Percentiles rank a stretch among this genome's conserved stretches.
Conservation (phyloP, 2,329 filamentous ascomycete genomes). For the Paecilomyces sp. region DNA sequence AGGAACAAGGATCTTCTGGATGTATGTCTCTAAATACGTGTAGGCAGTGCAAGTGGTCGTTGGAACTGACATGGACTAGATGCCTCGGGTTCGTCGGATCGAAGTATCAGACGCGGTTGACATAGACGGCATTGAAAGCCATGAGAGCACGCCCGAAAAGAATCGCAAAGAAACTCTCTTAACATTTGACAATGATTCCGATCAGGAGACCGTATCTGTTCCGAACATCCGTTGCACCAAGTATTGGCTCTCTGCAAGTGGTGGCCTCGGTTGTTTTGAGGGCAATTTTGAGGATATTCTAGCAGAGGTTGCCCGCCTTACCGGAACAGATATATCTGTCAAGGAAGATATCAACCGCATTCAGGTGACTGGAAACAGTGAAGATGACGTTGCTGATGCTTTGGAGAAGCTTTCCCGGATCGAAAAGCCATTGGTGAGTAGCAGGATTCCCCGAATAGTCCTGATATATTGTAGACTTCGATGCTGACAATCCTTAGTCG, state of each 20-base stretch:
- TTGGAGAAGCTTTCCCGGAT: constrained; percentile 19
- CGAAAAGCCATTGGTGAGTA: constrained; percentile 21
- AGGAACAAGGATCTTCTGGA: constrained; percentile 25
- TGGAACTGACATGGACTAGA: constrained; percentile 8
- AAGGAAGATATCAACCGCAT: constrained; percentile 15
- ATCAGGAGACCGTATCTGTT: constrained; percentile 9
- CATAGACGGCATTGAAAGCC: constrained; percentile 4
- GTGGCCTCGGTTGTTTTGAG: constrained; percentile 17
- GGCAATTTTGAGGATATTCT: constrained; percentile 13
- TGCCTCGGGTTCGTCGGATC: constrained; percentile 19
- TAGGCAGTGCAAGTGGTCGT: background rate
- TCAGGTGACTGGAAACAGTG: constrained; percentile 15
- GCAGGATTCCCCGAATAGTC: background rate
- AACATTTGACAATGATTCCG: constrained; percentile 9
- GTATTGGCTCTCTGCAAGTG: constrained; percentile 15
- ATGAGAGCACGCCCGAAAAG: background rate
- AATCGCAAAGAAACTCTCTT: constrained; percentile 5
- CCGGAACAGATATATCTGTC: constrained; percentile 19
- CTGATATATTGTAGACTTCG: background rate
- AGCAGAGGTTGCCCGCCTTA: constrained; percentile 14
- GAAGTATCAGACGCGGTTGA: constrained; percentile 10
- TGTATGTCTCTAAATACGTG: constrained; percentile 11
- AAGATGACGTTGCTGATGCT: constrained; percentile 19
- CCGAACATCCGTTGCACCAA: constrained; percentile 9
- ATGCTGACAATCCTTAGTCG: constrained; percentile 9